Conservation (phyloP, 2,329 filamentous ascomycete genomes). For the Aspergillus costaricaensis region DNA sequence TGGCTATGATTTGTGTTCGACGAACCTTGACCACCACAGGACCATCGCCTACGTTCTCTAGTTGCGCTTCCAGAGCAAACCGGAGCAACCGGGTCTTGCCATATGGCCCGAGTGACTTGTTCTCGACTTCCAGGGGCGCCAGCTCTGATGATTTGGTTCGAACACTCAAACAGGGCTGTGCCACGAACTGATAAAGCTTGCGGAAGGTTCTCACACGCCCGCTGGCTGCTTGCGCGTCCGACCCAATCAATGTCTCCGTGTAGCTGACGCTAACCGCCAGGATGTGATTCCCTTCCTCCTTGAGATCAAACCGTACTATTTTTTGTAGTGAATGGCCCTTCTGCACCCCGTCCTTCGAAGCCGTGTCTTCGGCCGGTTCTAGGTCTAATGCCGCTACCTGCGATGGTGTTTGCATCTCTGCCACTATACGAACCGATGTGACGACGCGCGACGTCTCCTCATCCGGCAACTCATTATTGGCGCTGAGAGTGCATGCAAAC, state of each 20-base stretch:
- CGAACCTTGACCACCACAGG: slow-evolving; percentile 73
- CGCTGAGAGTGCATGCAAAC: slow-evolving; percentile 91
- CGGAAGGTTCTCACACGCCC: slow-evolving; percentile 79
- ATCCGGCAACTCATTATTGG: slow-evolving; percentile 75
- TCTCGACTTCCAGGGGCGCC: slow-evolving; percentile 48
- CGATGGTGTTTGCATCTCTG: slow-evolving; percentile 92
- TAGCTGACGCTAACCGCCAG: slow-evolving; percentile 92
- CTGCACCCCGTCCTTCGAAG: slow-evolving; percentile 38
- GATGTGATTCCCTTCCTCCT: slow-evolving; percentile 92
- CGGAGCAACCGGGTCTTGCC: slow-evolving; percentile 44
- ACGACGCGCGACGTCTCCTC: slow-evolving; percentile 53
- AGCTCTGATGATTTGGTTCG: slow-evolving; percentile 80
- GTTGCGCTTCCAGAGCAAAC: slow-evolving; percentile 87
- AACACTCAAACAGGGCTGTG: slow-evolving; percentile 85
- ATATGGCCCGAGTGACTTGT: slow-evolving; percentile 48
- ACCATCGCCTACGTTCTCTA: slow-evolving; percentile 91
- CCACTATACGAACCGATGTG: slow-evolving; percentile 77
- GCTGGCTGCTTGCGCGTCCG: slow-evolving; percentile 50
- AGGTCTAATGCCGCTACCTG: slow-evolving; percentile 67
- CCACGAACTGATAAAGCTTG: slow-evolving; percentile 95
- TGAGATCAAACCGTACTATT: slow-evolving; percentile 82
- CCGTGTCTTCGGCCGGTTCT: slow-evolving; percentile 50
- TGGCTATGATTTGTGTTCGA: slow-evolving; percentile 10
- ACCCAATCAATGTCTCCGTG: slow-evolving; percentile 70
- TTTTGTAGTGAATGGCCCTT: slow-evolving; percentile 71